Base-by-base conservation (phyloP, 2,329 filamentous ascomycete genomes). In the Chaetomiaceae sp. region DNA sequence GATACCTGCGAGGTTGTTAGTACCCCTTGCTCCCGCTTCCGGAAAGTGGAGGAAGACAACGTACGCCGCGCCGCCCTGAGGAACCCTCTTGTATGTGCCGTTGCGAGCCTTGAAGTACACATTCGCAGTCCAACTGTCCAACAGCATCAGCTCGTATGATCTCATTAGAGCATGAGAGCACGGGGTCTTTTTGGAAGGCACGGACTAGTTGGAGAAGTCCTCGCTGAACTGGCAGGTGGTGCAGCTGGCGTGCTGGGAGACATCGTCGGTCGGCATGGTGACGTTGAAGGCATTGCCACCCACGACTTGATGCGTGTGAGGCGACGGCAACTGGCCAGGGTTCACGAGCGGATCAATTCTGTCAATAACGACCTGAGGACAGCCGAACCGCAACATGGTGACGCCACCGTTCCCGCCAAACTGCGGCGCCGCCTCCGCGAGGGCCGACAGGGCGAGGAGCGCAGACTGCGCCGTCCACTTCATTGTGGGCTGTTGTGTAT, bases 271-370 rank as follows among this genome's bases (percentile, higher is more conserved):
- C 15, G 63, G 63, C 68, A 71, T 70, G 30, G 67, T 62, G 1
- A 65, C 62, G 50, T 70, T 70, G 63, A 71, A 71, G 2, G 63
- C 63, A 50, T 71, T 68, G 8, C 67, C 68, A 43, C 79, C 77
- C 46, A 75, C 70, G 47, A 81, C 73, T 40, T 73, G 76, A 58
- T 81, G 78, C 8, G 78, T 68, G 61, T 81, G 78, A 6, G 65
- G 62, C 5, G 75, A 70, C 4, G 76, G 73, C 34, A 76, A 65
- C 12, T 53, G 45, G 4, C 76, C 76, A 5, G 63, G 63, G 55
- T 65, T 65, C 36, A 65, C 63, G 6, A 65, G 57, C 4, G 63
- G 63, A 49, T 65, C 63, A 20, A 65, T 54, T 1, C 63, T 57
- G 52, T 66, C 63, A 42, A 79, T 66, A 48, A 76, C 77, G 49